Evolutionary conservation across 1,284 basidiomycete species (phyloP).

Genomic region (Melampsora abietis-canadensis): DNA sequence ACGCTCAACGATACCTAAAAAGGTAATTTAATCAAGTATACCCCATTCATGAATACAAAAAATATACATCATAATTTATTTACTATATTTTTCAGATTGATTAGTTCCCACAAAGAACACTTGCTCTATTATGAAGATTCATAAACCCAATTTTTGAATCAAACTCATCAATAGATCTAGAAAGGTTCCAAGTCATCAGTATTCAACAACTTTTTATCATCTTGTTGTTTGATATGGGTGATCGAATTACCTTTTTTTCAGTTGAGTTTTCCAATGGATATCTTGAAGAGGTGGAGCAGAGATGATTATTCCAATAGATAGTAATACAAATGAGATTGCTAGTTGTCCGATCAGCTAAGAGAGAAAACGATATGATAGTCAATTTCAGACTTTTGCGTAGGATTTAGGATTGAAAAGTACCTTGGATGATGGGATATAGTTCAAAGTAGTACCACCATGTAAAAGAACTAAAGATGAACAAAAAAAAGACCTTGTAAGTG

Average conservation of each 20-base stretch:
- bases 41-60: no score
- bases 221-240: not conserved
- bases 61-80: no score
- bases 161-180: constrained; percentile 5
- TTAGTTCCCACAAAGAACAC: not conserved
- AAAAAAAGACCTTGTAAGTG: no score
- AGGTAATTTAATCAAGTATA: no score
- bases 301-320: not conserved
- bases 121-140: not conserved
- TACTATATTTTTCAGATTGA: not conserved
- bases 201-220: not conserved
- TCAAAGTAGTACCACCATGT: not conserved
- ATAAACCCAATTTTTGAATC: not conserved
- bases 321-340: not conserved
- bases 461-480: not conserved
- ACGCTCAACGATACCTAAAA: no score
- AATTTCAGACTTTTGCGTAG: not conserved
- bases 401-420: not conserved
- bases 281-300: not conserved
- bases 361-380: not conserved
- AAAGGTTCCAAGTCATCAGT: not conserved
- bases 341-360: not conserved
- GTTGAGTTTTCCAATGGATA: constrained; percentile 5
- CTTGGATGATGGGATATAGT: not conserved
- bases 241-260: not conserved